Percentiles rank a stretch among this genome's conserved stretches.
Evolutionary conservation across 1,139 yeast species (phyloP).

Genomic region (Pichia sp.): DNA sequence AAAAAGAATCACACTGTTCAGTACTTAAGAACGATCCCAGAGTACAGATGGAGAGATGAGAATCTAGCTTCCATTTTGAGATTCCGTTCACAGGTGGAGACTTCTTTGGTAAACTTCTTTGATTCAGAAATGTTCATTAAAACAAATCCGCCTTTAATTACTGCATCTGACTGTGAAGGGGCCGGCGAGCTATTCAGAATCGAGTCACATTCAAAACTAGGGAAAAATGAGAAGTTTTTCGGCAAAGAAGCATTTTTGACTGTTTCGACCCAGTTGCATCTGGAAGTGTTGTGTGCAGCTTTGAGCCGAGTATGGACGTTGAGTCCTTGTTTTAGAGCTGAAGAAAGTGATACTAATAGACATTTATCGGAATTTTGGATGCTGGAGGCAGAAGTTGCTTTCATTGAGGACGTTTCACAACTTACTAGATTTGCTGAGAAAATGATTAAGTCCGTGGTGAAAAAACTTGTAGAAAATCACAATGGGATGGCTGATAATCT

Average conservation of each 20-base stretch:
- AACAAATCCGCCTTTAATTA: slow-evolving; percentile 78
- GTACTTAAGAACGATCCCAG: slow-evolving; percentile 59
- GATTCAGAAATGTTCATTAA: slow-evolving; percentile 47
- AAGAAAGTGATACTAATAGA: slow-evolving; percentile 80
- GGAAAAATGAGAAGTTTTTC: slow-evolving; percentile 38
- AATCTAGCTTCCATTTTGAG: slow-evolving; percentile 60
- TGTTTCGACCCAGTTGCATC: slow-evolving; percentile 86
- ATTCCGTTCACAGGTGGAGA: slow-evolving; percentile 61
- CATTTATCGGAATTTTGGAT: slow-evolving; percentile 97
- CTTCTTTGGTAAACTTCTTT: slow-evolving; percentile 48
- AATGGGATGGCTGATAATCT: slow-evolving; percentile 36
- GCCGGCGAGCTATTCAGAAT: slow-evolving; percentile 84
- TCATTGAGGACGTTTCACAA: slow-evolving; percentile 48
- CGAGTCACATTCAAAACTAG: slow-evolving; percentile 28
- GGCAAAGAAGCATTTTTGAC: slow-evolving; percentile 62
- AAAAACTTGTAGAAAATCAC: slow-evolving; percentile 27
- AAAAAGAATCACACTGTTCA: slow-evolving; percentile 65
- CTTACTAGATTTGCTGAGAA: slow-evolving; percentile 59
- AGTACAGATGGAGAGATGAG: slow-evolving; percentile 70
- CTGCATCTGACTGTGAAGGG: slow-evolving; percentile 94
- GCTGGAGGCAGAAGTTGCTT: slow-evolving; percentile 87
- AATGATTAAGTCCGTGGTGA: slow-evolving; percentile 54
- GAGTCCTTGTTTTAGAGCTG: slow-evolving; percentile 92
- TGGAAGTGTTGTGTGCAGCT: slow-evolving; percentile 74
- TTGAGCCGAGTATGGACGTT: slow-evolving; percentile 80